Base-by-base conservation (phyloP, 148 eudicot genomes). In the Dianthus caryophyllus region DNA sequence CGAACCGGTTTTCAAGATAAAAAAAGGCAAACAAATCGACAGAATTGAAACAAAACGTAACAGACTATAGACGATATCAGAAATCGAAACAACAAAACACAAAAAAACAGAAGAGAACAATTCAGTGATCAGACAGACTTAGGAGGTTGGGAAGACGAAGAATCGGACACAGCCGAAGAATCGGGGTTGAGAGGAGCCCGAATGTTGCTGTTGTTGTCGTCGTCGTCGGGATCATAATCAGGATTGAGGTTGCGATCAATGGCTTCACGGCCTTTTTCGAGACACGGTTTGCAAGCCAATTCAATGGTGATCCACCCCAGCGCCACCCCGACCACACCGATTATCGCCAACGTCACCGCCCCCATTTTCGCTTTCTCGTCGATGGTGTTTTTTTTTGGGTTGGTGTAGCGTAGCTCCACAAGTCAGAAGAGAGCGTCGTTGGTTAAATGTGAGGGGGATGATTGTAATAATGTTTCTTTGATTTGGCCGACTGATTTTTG, bases 231-330 rank as follows among this genome's bases (percentile, higher is more conserved):
- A 46, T 88, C 92, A 78, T 86, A 91, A 67, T 91, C 87, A 15
- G 97, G 97, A 50, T 91, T 82, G 52, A 91, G 90, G n/a, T 60
- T 82, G 0, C 87, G 90, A 75, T 91, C 96, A 13, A 91, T 91
- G 61, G 92, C 96, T 70, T 85, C 83, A 10, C 97, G 92, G 53
- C 97, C 97, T 67, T 78, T 80, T 1, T 88, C 92, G 25, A 91
- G 96, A 53, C 96, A 91, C 0, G 96, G 90, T 47, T 91, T 91
- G 83, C 96, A 91, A 6, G 96, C 92, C 49, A 88, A 84, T 71
- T 91, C 97, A 11, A 91, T 85, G 7, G 96, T 56, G 1, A 80
- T 67, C 97, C 97, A 91, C 0, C 90, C 97, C 13, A 91, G 64
- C 21, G 69, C 76, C 30, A 91, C 51, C 1, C 85, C 97, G 4